phyloP scores from a whole-genome alignment of 192 early-diverging fungal species.

The Rhizophagus clarus region DNA sequence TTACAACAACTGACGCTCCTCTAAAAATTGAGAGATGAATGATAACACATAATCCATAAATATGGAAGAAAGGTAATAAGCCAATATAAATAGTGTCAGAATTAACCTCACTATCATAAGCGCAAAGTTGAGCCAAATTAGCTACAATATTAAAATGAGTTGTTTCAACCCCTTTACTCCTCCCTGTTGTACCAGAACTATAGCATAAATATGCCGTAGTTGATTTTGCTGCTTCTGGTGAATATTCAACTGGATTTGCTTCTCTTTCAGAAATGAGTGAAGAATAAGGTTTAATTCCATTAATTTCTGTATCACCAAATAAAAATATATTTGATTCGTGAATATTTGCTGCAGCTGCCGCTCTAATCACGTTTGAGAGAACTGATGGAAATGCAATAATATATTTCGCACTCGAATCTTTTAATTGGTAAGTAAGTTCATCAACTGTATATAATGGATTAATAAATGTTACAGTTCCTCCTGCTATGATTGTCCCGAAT shows the following conservation, averaged over 20 bases:
- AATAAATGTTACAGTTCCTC: conserved; percentile 70
- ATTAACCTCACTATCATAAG: conserved; percentile 43
- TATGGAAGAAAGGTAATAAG: conserved; percentile 47
- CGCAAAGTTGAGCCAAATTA: conserved; percentile 63
- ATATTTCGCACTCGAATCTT: background rate
- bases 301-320: conserved; percentile 47
- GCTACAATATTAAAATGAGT: conserved; percentile 83
- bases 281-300: conserved; percentile 40
- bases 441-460: conserved; percentile 81
- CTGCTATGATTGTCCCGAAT: conserved; percentile 45
- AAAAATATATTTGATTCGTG: conserved; percentile 36
- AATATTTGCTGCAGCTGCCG: background rate
- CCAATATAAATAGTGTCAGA: conserved; percentile 44
- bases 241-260: conserved; percentile 31
- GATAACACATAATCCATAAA: conserved; percentile 43
- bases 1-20: conserved; percentile 53
- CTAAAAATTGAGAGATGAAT: conserved; percentile 16
- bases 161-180: conserved; percentile 81
- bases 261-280: conserved; percentile 32
- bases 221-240: conserved; percentile 35
- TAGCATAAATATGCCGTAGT: conserved; percentile 68
- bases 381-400: background rate
- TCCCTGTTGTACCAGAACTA: conserved; percentile 64
- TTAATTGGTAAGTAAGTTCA: conserved; percentile 78
- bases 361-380: background rate